phyloP scores from a whole-genome alignment of 148 eudicot genomes.

The Rheum nobile region DNA sequence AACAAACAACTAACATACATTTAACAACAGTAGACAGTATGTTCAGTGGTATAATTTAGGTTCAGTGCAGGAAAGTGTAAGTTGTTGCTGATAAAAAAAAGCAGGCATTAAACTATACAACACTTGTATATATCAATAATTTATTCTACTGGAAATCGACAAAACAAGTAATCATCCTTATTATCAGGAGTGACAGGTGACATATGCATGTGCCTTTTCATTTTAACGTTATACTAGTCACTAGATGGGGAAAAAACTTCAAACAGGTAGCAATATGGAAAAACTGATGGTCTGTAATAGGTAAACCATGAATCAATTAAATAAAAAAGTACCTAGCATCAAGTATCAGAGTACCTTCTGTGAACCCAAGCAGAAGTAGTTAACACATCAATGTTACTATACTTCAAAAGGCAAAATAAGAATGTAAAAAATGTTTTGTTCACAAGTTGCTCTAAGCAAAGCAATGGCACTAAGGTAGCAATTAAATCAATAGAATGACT shows the following conservation, averaged over 20 bases:
- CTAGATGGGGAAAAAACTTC: background rate
- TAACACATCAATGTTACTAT: too few species aligned
- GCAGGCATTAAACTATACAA: background rate
- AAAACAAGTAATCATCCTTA: background rate
- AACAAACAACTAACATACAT: background rate
- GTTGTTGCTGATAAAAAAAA: background rate
- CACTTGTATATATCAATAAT: background rate
- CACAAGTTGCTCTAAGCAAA: background rate
- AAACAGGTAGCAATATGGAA: background rate
- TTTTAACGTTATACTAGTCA: background rate
- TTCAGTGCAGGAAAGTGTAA: background rate
- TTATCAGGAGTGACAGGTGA: background rate
- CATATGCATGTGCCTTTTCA: background rate
- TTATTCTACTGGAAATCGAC: background rate
- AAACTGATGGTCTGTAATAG: background rate
- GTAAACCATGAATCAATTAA: background rate
- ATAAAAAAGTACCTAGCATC: background rate
- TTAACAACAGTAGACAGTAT: background rate
- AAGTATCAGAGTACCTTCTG: background rate
- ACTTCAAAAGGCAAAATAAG: background rate
- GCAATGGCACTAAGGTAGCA: background rate
- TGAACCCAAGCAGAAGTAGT: background rate
- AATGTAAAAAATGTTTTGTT: background rate
- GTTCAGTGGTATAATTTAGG: background rate
- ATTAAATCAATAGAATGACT: background rate